phyloP scores from a whole-genome alignment of 768 basidiomycete genomes.

The Auriculariales sp. region DNA sequence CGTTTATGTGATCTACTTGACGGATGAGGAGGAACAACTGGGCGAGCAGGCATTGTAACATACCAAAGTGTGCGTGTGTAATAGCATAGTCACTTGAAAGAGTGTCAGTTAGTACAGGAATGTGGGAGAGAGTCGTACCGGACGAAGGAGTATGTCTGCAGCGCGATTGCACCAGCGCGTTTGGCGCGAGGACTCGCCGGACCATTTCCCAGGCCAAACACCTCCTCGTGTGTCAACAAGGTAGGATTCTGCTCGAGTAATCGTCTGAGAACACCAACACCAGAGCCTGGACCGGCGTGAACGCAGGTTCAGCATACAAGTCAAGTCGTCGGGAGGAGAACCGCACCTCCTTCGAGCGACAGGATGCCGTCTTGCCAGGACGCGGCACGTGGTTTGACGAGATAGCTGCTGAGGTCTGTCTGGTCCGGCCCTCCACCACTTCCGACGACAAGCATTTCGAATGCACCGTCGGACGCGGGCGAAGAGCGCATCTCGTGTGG shows the following conservation, averaged over 20 bases:
- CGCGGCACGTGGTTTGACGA: slow-evolving; percentile 54
- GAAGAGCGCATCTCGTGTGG: too few relatives aligned
- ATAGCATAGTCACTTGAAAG: slow-evolving; percentile 26
- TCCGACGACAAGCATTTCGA: slow-evolving; percentile 68
- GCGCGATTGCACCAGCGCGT: slow-evolving; percentile 21
- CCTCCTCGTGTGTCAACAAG: slow-evolving; percentile 27
- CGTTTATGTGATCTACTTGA: slow-evolving; percentile 78
- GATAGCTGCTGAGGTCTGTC: slow-evolving; percentile 75
- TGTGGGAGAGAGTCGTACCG: slow-evolving; percentile 20
- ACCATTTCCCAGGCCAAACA: too few relatives aligned
- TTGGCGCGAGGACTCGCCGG: not conserved
- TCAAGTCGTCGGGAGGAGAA: not conserved
- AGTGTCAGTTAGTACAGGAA: slow-evolving; percentile 10
- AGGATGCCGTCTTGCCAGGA: slow-evolving; percentile 73
- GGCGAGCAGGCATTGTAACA: too few relatives aligned
- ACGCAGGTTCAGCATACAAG: not conserved
- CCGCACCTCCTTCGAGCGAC: slow-evolving; percentile 76
- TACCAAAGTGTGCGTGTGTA: slow-evolving; percentile 83
- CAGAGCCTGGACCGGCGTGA: slow-evolving; percentile 47
- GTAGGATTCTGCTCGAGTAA: slow-evolving; percentile 42
- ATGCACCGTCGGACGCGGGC: slow-evolving; percentile 41
- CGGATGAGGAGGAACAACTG: too few relatives aligned
- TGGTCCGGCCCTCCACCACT: slow-evolving; percentile 85
- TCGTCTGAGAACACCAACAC: slow-evolving; percentile 57
- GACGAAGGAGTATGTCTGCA: slow-evolving; percentile 41